phyloP scores from a whole-genome alignment of 139 green algal species.

The Zygnema circumcarinatum region DNA sequence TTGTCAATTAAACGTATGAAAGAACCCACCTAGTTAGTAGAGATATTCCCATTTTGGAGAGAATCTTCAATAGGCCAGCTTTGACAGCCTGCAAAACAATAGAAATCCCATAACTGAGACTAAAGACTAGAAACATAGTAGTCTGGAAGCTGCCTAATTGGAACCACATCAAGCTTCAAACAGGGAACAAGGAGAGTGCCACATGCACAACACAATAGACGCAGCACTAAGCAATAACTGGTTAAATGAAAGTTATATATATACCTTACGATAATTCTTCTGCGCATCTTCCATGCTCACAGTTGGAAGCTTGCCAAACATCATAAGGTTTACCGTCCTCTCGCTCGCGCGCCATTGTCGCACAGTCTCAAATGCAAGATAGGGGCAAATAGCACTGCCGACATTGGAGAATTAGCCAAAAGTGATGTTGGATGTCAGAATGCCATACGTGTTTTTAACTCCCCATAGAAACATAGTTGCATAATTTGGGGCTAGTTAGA shows the following conservation, averaged over 20 bases:
- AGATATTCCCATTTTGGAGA: conserved; percentile 99
- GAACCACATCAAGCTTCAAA: no score
- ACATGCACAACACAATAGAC: no score
- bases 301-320: conserved; percentile 86
- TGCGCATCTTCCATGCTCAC: conserved; percentile 79
- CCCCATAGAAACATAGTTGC: no score
- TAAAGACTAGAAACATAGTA: background rate
- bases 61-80: conserved; percentile 98
- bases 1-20: no score
- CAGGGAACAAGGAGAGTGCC: no score
- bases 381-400: conserved; percentile 93
- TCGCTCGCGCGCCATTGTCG: conserved; percentile 88
- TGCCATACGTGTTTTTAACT: no score
- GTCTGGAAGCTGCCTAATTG: background rate
- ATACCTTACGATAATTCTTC: conserved; percentile 67
- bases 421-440: background rate
- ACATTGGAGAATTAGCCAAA: conserved; percentile 11
- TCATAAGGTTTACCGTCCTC: conserved; percentile 82
- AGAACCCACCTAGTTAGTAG: conserved; percentile 95
- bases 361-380: conserved; percentile 93
- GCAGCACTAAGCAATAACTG: no score
- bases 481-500: no score
- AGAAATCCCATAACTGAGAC: no score
- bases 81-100: conserved; percentile 75
- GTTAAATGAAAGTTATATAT: background rate